phyloP scores from a whole-genome alignment of 2,329 filamentous ascomycete species.

The Microdochium paspali region DNA sequence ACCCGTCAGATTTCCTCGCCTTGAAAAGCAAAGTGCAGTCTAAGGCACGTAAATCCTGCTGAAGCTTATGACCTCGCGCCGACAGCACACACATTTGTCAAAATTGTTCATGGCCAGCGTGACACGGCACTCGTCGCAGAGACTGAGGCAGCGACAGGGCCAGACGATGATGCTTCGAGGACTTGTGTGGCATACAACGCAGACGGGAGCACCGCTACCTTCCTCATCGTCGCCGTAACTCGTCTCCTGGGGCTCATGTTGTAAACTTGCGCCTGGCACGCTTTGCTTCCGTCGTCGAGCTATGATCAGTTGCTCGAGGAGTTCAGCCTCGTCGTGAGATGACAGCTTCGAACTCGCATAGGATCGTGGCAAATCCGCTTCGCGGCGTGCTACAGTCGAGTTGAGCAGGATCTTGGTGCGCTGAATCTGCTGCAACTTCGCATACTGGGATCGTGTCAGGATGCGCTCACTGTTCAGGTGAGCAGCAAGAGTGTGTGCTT shows the following conservation, averaged over 20 bases:
- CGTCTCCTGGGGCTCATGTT: constrained; percentile 2
- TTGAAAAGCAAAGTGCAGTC: constrained; percentile 4
- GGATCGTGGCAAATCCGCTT: constrained; percentile 4
- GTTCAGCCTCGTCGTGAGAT: constrained; percentile 48
- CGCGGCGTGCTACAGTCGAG: constrained; percentile 16
- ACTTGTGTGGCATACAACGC: constrained; percentile 85
- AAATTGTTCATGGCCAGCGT: constrained; percentile 96
- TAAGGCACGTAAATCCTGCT: constrained; percentile 83
- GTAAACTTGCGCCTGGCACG: background rate
- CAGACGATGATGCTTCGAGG: constrained; percentile 86
- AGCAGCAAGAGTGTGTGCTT: constrained; percentile 72
- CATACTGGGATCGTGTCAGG: constrained; percentile 75
- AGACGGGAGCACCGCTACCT: constrained; percentile 69
- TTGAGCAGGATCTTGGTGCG: constrained; percentile 56
- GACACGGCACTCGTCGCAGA: constrained; percentile 92
- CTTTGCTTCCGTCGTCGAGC: constrained; percentile 27
- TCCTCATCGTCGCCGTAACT: constrained; percentile 43
- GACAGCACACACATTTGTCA: constrained; percentile 89
- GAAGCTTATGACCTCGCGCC: constrained; percentile 80
- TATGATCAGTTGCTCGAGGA: constrained; percentile 52
- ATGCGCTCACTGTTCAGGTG: constrained; percentile 64
- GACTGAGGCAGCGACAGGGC: constrained; percentile 89
- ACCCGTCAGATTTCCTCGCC: background rate
- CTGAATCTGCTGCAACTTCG: constrained; percentile 56
- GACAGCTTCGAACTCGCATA: constrained; percentile 28